phyloP scores from a whole-genome alignment of 192 early-diverging fungal genomes.

The Entomortierella lignicola region DNA sequence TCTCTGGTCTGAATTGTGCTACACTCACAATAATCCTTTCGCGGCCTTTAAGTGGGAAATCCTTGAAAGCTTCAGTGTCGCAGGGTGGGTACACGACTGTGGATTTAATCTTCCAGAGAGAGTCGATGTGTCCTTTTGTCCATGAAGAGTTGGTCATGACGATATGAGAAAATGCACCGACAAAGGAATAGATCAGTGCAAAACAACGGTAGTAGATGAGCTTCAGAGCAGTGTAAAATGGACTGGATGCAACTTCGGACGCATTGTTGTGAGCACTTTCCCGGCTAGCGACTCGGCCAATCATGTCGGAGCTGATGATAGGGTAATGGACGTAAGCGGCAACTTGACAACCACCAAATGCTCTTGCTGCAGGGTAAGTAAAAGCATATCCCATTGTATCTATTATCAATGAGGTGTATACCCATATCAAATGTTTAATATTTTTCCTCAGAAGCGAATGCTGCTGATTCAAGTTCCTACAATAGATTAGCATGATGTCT shows the following conservation, averaged over 20 bases:
- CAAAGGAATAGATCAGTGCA: slow-evolving; percentile 78
- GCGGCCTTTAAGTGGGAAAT: slow-evolving; percentile 66
- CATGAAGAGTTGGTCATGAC: slow-evolving; percentile 98
- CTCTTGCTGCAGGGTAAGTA: slow-evolving; percentile 82
- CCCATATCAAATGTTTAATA: too few relatives aligned
- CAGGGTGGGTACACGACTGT: slow-evolving; percentile 94
- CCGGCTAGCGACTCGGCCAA: slow-evolving; percentile 42
- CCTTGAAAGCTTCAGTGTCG: slow-evolving; percentile 75
- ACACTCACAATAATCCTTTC: slow-evolving; percentile 81
- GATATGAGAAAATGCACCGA: slow-evolving; percentile 82
- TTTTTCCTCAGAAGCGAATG: too few relatives aligned
- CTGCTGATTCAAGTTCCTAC: too few relatives aligned
- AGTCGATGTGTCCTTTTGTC: slow-evolving; percentile 92
- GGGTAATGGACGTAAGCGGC: slow-evolving; percentile 97
- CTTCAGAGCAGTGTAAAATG: slow-evolving; percentile 69
- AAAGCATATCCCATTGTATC: slow-evolving; percentile 98
- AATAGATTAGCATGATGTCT: too few relatives aligned
- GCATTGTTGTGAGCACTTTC: slow-evolving; percentile 73
- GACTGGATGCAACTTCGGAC: slow-evolving; percentile 62
- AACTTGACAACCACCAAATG: slow-evolving; percentile 68
- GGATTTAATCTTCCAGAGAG: slow-evolving; percentile 81
- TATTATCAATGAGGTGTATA: too few relatives aligned
- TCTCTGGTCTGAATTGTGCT: slow-evolving; percentile 98
- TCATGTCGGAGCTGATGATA: slow-evolving; percentile 78
- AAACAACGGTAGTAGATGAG: slow-evolving; percentile 87